These are phyloP conservation scores for Termitomyces sp. DNA, from an alignment of 768 basidiomycete genomes.

Conservation along the genomic window DNA sequence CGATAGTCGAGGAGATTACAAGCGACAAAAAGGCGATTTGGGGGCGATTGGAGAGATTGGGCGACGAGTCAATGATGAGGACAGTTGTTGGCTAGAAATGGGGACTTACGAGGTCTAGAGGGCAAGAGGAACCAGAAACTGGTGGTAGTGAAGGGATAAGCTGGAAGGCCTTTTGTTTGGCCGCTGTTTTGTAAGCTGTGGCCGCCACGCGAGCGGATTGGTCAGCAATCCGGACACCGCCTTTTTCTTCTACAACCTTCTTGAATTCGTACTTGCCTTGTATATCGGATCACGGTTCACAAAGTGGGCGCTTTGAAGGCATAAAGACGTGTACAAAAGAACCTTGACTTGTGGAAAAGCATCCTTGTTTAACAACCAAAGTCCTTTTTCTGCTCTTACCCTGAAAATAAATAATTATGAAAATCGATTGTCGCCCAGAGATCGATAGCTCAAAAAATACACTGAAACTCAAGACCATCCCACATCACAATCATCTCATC, in stretches of 20 bases:
- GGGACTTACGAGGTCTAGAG: constrained; percentile 34
- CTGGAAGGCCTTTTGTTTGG: constrained; percentile 39
- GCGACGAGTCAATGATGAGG: constrained; percentile 18
- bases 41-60: constrained; percentile 27
- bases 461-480: not conserved
- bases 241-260: constrained; percentile 15
- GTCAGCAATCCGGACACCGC: constrained; percentile 31
- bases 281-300: constrained; percentile 11
- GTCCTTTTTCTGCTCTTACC: not conserved
- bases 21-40: constrained; percentile 29
- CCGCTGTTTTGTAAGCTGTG: constrained; percentile 44
- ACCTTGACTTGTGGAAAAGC: too few relatives aligned
- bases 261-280: constrained; percentile 8
- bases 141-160: constrained; percentile 55
- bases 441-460: not conserved
- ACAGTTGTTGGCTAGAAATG: constrained; percentile 6
- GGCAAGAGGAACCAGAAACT: constrained; percentile 27
- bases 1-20: constrained; percentile 24
- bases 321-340: not conserved
- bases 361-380: not conserved
- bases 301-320: not conserved
- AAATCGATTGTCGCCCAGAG: not conserved
- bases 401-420: too few relatives aligned
- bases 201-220: constrained; percentile 33
- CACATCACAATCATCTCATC: not conserved